Percentiles rank a stretch among this genome's conserved stretches.
Evolutionary conservation across 2,329 filamentous ascomycete species (phyloP).

Genomic region (Talaromyces sp.): DNA sequence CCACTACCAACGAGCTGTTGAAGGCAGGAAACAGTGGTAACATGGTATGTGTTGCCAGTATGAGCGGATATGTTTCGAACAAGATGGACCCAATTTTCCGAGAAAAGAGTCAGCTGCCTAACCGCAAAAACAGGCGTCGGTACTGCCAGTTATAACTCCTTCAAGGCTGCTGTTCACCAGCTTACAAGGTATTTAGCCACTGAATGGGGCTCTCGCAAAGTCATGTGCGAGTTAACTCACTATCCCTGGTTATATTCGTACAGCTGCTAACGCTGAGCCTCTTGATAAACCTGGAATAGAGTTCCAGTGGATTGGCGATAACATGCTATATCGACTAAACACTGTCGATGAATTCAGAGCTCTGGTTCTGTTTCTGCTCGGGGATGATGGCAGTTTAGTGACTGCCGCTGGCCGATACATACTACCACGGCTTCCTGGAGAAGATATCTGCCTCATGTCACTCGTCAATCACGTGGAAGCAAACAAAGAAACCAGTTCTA

Average conservation of each 20-base stretch:
- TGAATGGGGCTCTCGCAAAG: conserved; percentile 38
- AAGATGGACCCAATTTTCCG: conserved; percentile 9
- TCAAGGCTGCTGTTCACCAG: conserved; percentile 44
- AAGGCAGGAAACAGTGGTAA: conserved; percentile 6
- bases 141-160: conserved; percentile 38
- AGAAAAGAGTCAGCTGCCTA: too few species aligned
- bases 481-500: too few species aligned
- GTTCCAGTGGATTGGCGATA: conserved; percentile 15
- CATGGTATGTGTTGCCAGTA: conserved; percentile 19
- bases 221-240: conserved; percentile 18
- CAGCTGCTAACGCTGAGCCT: conserved; percentile 13
- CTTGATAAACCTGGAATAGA: conserved; percentile 16
- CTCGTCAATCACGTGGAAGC: too few species aligned
- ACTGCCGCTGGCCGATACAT: conserved; percentile 19
- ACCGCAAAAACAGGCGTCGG: conserved; percentile 11
- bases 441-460: too few species aligned
- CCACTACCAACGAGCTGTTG: conserved; percentile 11
- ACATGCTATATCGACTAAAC: conserved; percentile 20
- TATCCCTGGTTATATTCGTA: conserved; percentile 20
- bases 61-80: conserved; percentile 18
- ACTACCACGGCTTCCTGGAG: too few species aligned
- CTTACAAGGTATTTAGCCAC: conserved; percentile 42
- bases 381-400: conserved; percentile 32
- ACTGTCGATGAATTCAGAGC: conserved; percentile 26
- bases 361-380: conserved; percentile 26